Base-by-base conservation (phyloP, 345 rosid genomes). In the Eucalyptus sp. region DNA sequence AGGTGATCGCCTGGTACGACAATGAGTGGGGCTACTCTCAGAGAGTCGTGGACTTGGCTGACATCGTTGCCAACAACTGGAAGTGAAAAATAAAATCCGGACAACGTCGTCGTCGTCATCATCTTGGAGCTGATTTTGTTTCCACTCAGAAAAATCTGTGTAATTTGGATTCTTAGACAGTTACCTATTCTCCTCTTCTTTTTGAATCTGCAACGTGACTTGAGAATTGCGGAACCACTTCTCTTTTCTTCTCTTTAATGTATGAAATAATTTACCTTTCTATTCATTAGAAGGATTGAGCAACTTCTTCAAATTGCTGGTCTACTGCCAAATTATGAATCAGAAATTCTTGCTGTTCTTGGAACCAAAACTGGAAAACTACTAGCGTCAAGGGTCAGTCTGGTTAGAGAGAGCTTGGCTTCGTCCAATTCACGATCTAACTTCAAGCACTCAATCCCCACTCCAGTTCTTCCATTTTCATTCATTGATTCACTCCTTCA, bases 21-120 rank as follows among this genome's bases (percentile, higher is more conserved):
- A 97, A 97, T 25, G 99, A 97, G 90, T 97, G 99, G 99, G 99
- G 99, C 80, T 97, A 97, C 93, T 96, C 99, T 25, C 99, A 97
- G 93, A 95, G 99, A 92, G 99, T 97, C 71, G 99, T 97, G 54
- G 99, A 97, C 89, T 93, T 97, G 93, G 98, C 99, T 86, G 92
- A 97, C 95, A 96, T 97, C 89, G 98, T 96, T 91, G 98, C 99
- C 94, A 87, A 92, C 89, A 94, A 93, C 68, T 96, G 99, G 98
- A 95, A 96, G 94, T 96, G 94, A 94, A 43, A 14, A 48, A 71
- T 54, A 25, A 43, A 50, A 80, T 18, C 24, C 49, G 48, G 51
- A 76, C 46, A 50, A 60, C 87, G 44, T 31, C 49, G 2, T 46
- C 43, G 2, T 17, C 87, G 20, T 43, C 44, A 51, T 50, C 56